A percentile compares a stretch with the other conserved stretches of the same genome.
Evolutionary conservation across 2,329 filamentous ascomycete species (phyloP).

Genomic region (Raffaelea albimanens): DNA sequence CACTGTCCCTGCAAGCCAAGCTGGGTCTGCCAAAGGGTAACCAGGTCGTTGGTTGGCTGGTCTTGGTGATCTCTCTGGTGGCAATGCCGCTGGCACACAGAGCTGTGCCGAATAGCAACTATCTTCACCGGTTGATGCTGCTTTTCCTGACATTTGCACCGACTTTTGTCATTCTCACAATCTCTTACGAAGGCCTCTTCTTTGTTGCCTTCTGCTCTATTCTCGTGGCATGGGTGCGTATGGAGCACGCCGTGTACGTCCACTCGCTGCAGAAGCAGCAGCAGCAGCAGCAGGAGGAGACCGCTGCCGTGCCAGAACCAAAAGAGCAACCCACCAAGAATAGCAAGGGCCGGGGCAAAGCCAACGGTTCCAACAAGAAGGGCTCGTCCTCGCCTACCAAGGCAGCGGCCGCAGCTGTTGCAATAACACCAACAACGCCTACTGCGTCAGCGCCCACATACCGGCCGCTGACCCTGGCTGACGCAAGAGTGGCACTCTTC

Average conservation of each 20-base stretch:
- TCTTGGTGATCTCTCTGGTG: conserved; percentile 59
- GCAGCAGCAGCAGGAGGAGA: conserved; percentile 14
- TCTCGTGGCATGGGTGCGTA: conserved; percentile 79
- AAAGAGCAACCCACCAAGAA: neutral
- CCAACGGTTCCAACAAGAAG: conserved; percentile 1
- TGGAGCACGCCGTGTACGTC: conserved; percentile 69
- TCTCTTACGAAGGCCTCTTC: conserved; percentile 94
- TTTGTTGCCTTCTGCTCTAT: conserved; percentile 82
- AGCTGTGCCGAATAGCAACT: conserved; percentile 72
- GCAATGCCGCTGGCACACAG: conserved; percentile 73
- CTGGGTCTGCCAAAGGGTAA: conserved; percentile 79
- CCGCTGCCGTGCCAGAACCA: neutral
- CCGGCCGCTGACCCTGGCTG: conserved; percentile 68
- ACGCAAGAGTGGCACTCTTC: conserved; percentile 82
- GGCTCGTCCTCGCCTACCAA: neutral
- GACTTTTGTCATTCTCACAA: conserved; percentile 89
- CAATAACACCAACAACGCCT: conserved; percentile 4
- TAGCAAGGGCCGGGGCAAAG: neutral
- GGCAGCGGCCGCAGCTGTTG: neutral
- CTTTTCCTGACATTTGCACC: conserved; percentile 91
- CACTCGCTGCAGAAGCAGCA: conserved; percentile 22
- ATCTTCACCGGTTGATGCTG: conserved; percentile 79
- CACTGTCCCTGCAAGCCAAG: conserved; percentile 76
- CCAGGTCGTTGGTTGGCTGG: conserved; percentile 75
- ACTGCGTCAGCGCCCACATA: conserved; percentile 17